Evolutionary conservation across 148 eudicot species (phyloP), one percentile per base, ranked within the genome.

Genomic region (Fagopyrum esculentum): DNA sequence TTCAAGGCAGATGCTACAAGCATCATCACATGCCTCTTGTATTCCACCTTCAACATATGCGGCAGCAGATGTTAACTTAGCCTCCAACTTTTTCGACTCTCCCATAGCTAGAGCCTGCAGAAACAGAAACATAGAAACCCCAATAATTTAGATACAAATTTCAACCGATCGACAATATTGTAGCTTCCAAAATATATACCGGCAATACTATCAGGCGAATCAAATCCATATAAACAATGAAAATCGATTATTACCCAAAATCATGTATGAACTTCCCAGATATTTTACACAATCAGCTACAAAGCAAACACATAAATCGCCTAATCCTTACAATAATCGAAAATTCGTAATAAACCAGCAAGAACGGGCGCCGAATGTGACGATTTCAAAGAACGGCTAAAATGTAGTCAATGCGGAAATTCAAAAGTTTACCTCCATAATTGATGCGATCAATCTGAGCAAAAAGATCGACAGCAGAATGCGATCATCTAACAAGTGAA

Each of bases 31-130:
- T 57, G 96, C 96, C 9, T 88, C 92, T 77, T 90, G 96, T 77
- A 88, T 85, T 11, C 96, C 96, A 4, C 96, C 96, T 82, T 88
- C 92, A 15, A 90, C 96, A 77, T 88, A 90, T 40, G 96, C 96
- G 22, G 96, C 96, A 17, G 92, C 90, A 1, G 96, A 90, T 11
- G 89, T 85, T 76, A 90, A 80, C 79, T 87, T 90, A 45, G 87
- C 85, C 70, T 85, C 90, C 43, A 83, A 29, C 74, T 80, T 87
- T 80, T 81, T 75, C 45, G 40, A 78, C 44, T 87, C 89, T 64
- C 86, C 93, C 87, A 86, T 82, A 48, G 26, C 30, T 11, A 46
- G 50, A 73, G 71, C 76, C 80, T 74, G 69, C 72, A 77, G 74
- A 47, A 61, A n/a, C 59, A 71, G 57, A 35, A 35, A 35, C 2